phyloP scores from a whole-genome alignment of 2,329 filamentous ascomycete genomes.

The Thielaviopsis punctulata region DNA sequence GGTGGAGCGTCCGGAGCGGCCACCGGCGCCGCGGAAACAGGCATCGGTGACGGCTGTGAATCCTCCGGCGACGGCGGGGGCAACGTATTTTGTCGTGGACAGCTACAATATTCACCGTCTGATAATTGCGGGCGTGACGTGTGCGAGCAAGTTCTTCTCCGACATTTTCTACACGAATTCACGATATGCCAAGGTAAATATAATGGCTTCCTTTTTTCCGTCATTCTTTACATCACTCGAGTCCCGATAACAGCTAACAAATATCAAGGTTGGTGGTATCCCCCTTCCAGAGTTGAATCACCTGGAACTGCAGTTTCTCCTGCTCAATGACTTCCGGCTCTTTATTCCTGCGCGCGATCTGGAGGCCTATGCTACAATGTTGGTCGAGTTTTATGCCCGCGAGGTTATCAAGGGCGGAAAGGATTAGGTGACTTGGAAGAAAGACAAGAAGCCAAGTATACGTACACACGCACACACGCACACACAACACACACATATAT shows the following conservation, averaged over 20 bases:
- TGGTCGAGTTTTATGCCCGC: conserved; percentile 91
- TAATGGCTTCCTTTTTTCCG: not conserved
- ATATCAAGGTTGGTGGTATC: conserved; percentile 71
- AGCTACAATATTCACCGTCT: conserved; percentile 97
- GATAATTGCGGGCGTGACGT: conserved; percentile 92
- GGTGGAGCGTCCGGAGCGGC: too few species aligned
- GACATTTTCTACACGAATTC: conserved; percentile 99
- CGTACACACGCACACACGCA: not conserved
- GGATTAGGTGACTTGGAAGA: not conserved
- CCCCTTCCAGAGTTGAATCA: conserved; percentile 89
- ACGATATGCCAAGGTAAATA: conserved; percentile 84
- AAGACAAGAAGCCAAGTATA: not conserved
- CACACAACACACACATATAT: too few species aligned
- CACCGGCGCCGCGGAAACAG: too few species aligned
- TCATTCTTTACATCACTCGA: not conserved
- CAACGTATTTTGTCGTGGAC: conserved; percentile 75
- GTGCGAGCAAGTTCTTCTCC: conserved; percentile 98
- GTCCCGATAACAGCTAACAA: conserved; percentile 9
- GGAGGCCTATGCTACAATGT: conserved; percentile 93
- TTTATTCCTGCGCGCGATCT: conserved; percentile 88
- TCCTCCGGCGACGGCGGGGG: too few species aligned
- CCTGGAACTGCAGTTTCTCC: conserved; percentile 83
- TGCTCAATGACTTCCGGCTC: conserved; percentile 90
- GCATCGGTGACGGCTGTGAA: too few species aligned
- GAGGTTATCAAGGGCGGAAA: conserved; percentile 45